Base-by-base conservation (phyloP, 164 flowering plant species). In the Umbilicus rupestris region DNA sequence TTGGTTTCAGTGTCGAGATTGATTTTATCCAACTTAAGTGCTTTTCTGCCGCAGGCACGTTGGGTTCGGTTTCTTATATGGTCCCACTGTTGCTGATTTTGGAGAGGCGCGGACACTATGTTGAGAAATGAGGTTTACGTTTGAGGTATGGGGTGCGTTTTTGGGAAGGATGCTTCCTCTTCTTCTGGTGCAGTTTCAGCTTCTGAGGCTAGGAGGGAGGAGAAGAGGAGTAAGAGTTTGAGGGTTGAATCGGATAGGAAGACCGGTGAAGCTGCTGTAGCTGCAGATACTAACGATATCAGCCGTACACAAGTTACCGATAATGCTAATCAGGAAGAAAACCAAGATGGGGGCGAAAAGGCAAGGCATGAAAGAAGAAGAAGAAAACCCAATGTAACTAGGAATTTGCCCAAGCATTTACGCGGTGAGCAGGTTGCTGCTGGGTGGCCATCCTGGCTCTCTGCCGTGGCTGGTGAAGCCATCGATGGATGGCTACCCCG, bases 381-480 rank as follows among this genome's bases (percentile, higher is more conserved):
- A 3, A 77, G 39, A 67, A 57, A 74, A 1, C 73, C 70, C 16
- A 69, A 70, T 9, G 74, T 77, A 73, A 24, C 50, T 62, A 60
- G 73, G 64, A 75, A 68, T 59, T 67, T 39, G 22, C 80, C 78
- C 6, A 78, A 72, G 70, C 73, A 78, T 69, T 55, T 58, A 33
- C 74, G 65, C 3, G 82, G 84, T 5, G 84, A 77, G 72, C 80
- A 78, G 66, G 78, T 75, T 39, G 82, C 77, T 3, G 78, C 80
- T 19, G 84, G 82, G 33, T 81, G 84, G 84, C 84, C 84, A 0
- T 35, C 78, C 1, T 81, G 84, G 84, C 75, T 81, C 11, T 66
- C 80, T 10, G 77, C 67, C 0, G 84, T 65, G n/a, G 78, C 80
- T 26, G 84, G 84, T 12, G 79, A 77, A 59, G 84, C 82, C 0